Evolutionary conservation across 345 rosid genomes (phyloP), one percentile per base, ranked within the genome.

Genomic region (Ceriops zippeliana): DNA sequence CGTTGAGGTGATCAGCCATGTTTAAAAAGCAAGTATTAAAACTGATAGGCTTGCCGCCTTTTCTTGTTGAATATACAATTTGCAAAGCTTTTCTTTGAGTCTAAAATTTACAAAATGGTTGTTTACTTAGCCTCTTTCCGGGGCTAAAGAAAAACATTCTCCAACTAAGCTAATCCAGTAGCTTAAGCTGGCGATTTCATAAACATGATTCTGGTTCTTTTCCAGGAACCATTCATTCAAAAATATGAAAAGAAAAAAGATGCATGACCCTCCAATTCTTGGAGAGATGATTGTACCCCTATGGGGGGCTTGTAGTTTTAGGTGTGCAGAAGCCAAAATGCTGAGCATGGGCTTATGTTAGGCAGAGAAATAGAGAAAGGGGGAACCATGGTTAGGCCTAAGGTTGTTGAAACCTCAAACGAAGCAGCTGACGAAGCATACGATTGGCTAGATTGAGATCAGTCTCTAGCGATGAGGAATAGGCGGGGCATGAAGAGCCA

Each of bases 371-470:
- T 72, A 75, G 70, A 85, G 63, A 74, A 42, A 42, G 49, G 49
- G 80, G 73, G 82, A 88, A 89, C 93, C 96, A 91, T 86, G 96
- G 91, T 89, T 84, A 91, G 92, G 87, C 84, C 87, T 58, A 76
- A 84, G 89, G 96, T 75, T 63, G 73, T 73, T 74, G 79, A 71
- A 76, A 79, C 84, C 78, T 83, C 79, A 34, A 59, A 63, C 63
- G 76, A 72, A 75, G 74, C 78, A 67, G 65, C 59, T 68, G 81
- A 67, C 35, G 67, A 52, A 37, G 59, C 58, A 37, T 63, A 19
- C 73, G 73, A 65, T 63, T 73, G 65, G 58, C 64, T 76, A 66
- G 60, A 61, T 27, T 17, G 38, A 35, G 62, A 32, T 32, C 22
- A 8, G 73, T 73, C 79, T 73, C 73, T 83, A 89, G 83, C 86